phyloP scores from a whole-genome alignment of 169 alveolate genomes.

The Plasmodium relictum region DNA sequence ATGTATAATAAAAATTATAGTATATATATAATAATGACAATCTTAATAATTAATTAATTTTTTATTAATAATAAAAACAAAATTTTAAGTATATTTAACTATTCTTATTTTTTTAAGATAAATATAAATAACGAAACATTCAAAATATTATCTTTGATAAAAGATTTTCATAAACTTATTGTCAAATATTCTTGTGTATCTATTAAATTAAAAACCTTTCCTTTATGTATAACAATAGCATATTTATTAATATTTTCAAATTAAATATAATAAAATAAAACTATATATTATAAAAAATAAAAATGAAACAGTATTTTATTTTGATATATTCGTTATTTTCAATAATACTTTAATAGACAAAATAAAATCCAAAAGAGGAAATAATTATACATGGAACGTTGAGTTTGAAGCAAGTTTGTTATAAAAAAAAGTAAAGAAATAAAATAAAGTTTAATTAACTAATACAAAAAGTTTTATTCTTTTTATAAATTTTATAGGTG shows the following conservation, averaged over 20 bases:
- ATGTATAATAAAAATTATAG: slow-evolving; percentile 37
- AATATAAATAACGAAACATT: slow-evolving; percentile 62
- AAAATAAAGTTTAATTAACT: neutral
- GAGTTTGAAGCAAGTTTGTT: slow-evolving; percentile 65
- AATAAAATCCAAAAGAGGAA: slow-evolving; percentile 62
- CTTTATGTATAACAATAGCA: slow-evolving; percentile 37
- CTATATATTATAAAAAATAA: slow-evolving; percentile 5
- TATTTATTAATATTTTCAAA: slow-evolving; percentile 10
- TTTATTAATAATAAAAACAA: too few relatives aligned
- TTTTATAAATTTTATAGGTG: slow-evolving; percentile 19
- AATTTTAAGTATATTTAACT: too few relatives aligned
- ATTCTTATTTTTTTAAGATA: slow-evolving; percentile 32
- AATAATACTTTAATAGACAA: slow-evolving; percentile 30
- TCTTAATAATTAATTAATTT: too few relatives aligned
- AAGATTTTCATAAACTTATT: slow-evolving; percentile 57
- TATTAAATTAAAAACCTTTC: slow-evolving; percentile 15
- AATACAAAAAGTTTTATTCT: neutral
- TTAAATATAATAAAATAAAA: neutral
- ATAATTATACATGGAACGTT: slow-evolving; percentile 55
- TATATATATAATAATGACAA: too few relatives aligned
- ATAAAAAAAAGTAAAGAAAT: neutral
- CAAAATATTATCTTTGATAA: slow-evolving; percentile 65
- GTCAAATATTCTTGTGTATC: slow-evolving; percentile 69
- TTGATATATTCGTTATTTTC: neutral
- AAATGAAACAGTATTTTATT: slow-evolving; percentile 3